These are phyloP conservation scores for Penicillium longicatenatum DNA, from an alignment of 495 filamentous ascomycete species.

Conservation along the genomic window DNA sequence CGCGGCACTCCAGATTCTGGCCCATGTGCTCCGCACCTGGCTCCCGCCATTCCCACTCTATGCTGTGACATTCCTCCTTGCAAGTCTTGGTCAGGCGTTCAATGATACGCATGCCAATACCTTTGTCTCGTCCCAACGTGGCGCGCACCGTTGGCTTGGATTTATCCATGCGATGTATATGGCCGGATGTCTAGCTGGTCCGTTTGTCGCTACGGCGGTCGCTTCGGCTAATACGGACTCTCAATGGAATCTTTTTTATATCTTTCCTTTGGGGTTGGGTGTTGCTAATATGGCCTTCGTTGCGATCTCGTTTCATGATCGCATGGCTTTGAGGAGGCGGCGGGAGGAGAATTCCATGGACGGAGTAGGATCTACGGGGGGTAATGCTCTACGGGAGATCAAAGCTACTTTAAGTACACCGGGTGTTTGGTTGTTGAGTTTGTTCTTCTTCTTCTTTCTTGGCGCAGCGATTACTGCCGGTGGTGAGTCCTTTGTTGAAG, in stretches of 20 bases:
- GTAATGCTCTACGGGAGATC: slow-evolving; percentile 24
- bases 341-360: not conserved
- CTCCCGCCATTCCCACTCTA: slow-evolving; percentile 32
- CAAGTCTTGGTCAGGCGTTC: slow-evolving; percentile 36
- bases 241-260: slow-evolving; percentile 32
- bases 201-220: slow-evolving; percentile 32
- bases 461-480: slow-evolving; percentile 33
- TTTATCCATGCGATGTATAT: slow-evolving; percentile 44
- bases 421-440: slow-evolving; percentile 33
- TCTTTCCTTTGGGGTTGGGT: slow-evolving; percentile 28
- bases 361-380: not conserved
- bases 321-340: slow-evolving; percentile 9
- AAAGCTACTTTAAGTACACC: slow-evolving; percentile 24
- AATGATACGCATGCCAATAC: slow-evolving; percentile 40
- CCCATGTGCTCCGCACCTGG: slow-evolving; percentile 32
- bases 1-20: slow-evolving; percentile 28
- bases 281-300: slow-evolving; percentile 25
- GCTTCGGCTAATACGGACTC: slow-evolving; percentile 24
- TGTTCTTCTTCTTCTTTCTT: slow-evolving; percentile 39
- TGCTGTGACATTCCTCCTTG: slow-evolving; percentile 33
- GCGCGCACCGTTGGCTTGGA: slow-evolving; percentile 34
- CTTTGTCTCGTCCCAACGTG: slow-evolving; percentile 27
- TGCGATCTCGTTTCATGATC: slow-evolving; percentile 26
- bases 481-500: slow-evolving; percentile 13
- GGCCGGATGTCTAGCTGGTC: slow-evolving; percentile 35